phyloP scores from a whole-genome alignment of 169 alveolate species.

The Cryptosporidium tyzzeri region DNA sequence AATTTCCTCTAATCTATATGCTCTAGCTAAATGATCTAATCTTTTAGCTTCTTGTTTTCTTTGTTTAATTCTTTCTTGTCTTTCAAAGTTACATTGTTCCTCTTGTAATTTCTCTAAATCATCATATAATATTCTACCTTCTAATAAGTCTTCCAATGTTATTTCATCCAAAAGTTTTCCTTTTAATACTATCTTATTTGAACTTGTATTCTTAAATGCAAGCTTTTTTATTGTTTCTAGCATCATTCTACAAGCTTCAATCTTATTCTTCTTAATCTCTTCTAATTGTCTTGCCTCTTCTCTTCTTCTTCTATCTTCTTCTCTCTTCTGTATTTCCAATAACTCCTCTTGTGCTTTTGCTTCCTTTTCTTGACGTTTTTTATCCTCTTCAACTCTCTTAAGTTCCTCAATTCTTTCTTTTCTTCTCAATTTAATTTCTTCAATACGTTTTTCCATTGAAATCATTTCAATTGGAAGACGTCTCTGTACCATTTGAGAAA shows the following conservation, averaged over 20 bases:
- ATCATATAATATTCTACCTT: conserved; percentile 88
- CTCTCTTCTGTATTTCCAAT: conserved; percentile 83
- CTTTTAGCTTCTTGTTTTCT: conserved; percentile 87
- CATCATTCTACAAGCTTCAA: conserved; percentile 83
- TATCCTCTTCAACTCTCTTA: conserved; percentile 86
- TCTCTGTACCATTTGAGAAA: conserved; percentile 70
- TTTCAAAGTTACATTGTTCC: conserved; percentile 81
- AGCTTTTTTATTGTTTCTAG: conserved; percentile 83
- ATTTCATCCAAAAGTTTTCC: conserved; percentile 89
- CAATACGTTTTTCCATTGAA: conserved; percentile 73
- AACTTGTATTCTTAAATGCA: conserved; percentile 79
- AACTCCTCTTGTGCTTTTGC: conserved; percentile 82
- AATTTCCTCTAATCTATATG: conserved; percentile 86
- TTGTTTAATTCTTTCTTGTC: conserved; percentile 86
- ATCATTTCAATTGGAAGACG: conserved; percentile 74
- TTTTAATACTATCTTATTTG: conserved; percentile 84
- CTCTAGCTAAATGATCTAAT: conserved; percentile 88
- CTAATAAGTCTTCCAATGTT: conserved; percentile 87
- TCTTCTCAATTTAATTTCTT: conserved; percentile 80
- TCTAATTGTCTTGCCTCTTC: conserved; percentile 79
- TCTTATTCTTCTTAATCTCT: conserved; percentile 78
- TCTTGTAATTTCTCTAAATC: conserved; percentile 90
- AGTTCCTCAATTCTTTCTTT: conserved; percentile 86
- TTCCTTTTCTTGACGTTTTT: conserved; percentile 86
- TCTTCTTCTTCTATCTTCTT: conserved; percentile 84